These are phyloP conservation scores for Euclidium syriacum DNA, from an alignment of 345 rosid genomes.

Conservation along the genomic window DNA sequence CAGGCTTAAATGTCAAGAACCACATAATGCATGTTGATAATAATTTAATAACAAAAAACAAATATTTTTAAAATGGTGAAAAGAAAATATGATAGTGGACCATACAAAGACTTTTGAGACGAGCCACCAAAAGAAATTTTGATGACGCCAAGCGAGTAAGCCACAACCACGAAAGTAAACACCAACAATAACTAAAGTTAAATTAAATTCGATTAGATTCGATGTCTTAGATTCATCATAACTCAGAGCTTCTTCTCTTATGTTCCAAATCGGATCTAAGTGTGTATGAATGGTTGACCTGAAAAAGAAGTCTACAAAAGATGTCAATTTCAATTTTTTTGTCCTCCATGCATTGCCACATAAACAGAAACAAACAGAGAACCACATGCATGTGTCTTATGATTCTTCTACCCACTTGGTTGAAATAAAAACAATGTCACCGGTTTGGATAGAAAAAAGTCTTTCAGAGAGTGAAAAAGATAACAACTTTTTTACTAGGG, in stretches of 20 bases:
- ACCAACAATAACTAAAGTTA: not conserved
- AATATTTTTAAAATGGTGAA: too few species aligned
- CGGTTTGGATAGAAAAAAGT: not conserved
- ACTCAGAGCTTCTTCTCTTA: conserved; percentile 11
- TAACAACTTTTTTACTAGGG: too few species aligned
- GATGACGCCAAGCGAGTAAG: conserved; percentile 1
- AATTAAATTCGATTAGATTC: conserved; percentile 7
- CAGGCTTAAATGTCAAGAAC: too few species aligned
- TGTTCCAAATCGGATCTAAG: not conserved
- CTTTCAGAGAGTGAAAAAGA: too few species aligned
- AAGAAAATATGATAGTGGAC: not conserved
- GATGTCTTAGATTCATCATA: not conserved
- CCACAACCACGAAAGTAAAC: conserved; percentile 3
- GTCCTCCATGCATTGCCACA: not conserved
- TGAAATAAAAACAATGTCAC: conserved; percentile 1
- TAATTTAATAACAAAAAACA: too few species aligned
- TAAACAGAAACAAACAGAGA: not conserved
- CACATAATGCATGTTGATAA: too few species aligned
- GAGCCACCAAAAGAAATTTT: not conserved
- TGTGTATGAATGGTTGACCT: not conserved
- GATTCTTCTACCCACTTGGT: conserved; percentile 6
- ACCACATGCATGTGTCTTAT: not conserved
- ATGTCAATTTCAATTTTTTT: not conserved
- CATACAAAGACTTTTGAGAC: too few species aligned
- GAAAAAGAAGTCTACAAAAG: not conserved